Base-by-base conservation (phyloP, 345 rosid species). In the Sonneratia alba region DNA sequence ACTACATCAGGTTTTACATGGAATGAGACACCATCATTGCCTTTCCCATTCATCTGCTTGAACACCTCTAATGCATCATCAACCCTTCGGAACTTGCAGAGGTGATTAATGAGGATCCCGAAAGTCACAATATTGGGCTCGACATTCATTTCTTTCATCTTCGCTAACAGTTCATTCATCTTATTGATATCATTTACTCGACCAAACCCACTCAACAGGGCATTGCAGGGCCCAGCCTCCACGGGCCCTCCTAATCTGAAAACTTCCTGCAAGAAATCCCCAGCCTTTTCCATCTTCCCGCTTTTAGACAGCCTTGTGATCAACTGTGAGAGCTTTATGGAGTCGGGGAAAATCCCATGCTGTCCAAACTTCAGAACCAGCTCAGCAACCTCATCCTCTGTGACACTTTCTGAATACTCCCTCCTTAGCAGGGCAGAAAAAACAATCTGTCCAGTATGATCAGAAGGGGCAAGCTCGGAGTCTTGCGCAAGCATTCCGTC, bases 401-500 rank as follows among this genome's bases (percentile, higher is more conserved):
- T 68, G 24, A 82, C 37, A 22, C n/a, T 5, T 72, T 75, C 81
- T 45, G 81, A 81, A 45, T 73, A 71, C 22, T 72, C 71, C 53
- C 70, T 73, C 67, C 69, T 80, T 73, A 74, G 71, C 76, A 84
- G 76, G 12, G 65, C 81, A 12, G 78, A 71, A 67, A 90, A 87
- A 36, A 89, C 68, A 36, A 84, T 79, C 72, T 79, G 79, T 21
- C 78, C 88, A 2, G 90, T 87, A 61, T 65, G 63, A 42, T 77
- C 77, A 75, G 87, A 70, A 2, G 94, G 91, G 22, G 71, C 81
- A 69, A 51, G 82, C 64, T 76, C 72, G 0, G 87, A 77, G 5
- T 66, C 81, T 19, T 42, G 73, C 0, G 79, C 76, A 65, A 87
- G 88, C 99, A 95, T 92, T 92, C 87, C 96, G 63, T 87, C 97